A percentile compares a stretch with the other conserved stretches of the same genome.
These are phyloP conservation scores for Cercospora citrullina DNA, from an alignment of 2,329 filamentous ascomycete genomes.

Conservation along the genomic window DNA sequence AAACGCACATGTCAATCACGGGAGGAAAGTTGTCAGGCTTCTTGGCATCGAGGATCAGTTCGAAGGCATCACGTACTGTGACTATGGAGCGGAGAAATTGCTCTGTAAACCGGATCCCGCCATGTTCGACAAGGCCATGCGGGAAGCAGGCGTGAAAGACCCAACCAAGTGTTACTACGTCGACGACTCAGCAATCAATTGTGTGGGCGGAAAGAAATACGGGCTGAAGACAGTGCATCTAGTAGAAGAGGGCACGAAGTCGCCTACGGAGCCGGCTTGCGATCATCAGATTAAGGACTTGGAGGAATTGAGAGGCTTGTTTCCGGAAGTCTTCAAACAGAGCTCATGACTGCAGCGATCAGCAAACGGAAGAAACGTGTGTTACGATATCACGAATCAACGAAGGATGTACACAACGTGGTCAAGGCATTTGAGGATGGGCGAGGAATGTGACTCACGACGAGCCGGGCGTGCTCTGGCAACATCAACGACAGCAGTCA, in stretches of 20 bases:
- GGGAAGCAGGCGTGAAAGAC: conserved; percentile 69
- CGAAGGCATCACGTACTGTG: conserved; percentile 92
- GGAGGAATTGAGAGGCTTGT: conserved; percentile 71
- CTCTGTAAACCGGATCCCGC: conserved; percentile 82
- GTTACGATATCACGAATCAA: not conserved
- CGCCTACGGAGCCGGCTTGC: conserved; percentile 61
- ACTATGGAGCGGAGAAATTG: conserved; percentile 73
- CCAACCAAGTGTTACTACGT: conserved; percentile 85
- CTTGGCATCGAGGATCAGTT: conserved; percentile 85
- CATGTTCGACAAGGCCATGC: conserved; percentile 89
- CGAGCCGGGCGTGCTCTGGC: not conserved
- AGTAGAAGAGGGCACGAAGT: conserved; percentile 71
- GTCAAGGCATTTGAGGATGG: not conserved
- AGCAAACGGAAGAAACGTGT: not conserved
- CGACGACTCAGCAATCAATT: conserved; percentile 86
- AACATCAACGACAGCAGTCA: not conserved
- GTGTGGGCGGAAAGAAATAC: conserved; percentile 69
- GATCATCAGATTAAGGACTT: conserved; percentile 73
- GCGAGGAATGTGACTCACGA: not conserved
- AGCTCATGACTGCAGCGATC: conserved; percentile 17
- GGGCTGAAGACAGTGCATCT: conserved; percentile 88
- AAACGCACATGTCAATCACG: conserved; percentile 92
- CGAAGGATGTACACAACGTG: conserved; percentile 2
- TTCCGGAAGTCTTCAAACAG: conserved; percentile 82
- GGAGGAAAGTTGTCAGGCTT: conserved; percentile 74